These are phyloP conservation scores for Lichtheimia ornata DNA, from an alignment of 371 early-diverging fungal species.

Conservation along the genomic window DNA sequence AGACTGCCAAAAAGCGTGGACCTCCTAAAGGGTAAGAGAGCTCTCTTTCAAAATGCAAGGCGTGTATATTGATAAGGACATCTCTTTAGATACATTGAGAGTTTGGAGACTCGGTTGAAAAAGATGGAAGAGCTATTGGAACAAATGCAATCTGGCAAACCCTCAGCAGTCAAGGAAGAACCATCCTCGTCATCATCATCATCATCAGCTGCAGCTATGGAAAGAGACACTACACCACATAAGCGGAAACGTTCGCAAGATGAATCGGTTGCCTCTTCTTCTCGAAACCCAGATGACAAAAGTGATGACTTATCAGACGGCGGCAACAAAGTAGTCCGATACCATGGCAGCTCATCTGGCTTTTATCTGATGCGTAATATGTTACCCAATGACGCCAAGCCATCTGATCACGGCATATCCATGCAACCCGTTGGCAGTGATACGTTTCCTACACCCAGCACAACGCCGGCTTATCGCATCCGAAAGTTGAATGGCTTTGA, in stretches of 20 bases:
- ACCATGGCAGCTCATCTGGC: conserved; percentile 51
- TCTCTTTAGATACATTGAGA: conserved; percentile 43
- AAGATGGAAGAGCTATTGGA: conserved; percentile 43
- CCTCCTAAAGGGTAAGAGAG: conserved; percentile 49
- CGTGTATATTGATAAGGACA: neutral
- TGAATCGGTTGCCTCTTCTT: conserved; percentile 1
- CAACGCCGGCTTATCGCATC: conserved; percentile 10
- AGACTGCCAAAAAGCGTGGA: conserved; percentile 48
- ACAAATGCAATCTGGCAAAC: conserved; percentile 25
- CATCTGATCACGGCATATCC: neutral
- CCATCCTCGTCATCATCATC: neutral
- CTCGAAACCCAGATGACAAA: conserved; percentile 1
- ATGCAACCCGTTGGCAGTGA: neutral
- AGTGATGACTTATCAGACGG: conserved; percentile 4
- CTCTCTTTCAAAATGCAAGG: neutral
- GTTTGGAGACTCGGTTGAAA: conserved; percentile 40
- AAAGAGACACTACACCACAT: neutral
- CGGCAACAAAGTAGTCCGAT: conserved; percentile 27
- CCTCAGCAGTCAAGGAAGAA: conserved; percentile 1
- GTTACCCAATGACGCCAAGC: conserved; percentile 9
- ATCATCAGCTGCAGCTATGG: too few relatives aligned
- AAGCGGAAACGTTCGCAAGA: conserved; percentile 14
- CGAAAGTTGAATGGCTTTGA: conserved; percentile 29
- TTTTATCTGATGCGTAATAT: conserved; percentile 41
- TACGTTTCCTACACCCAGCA: neutral